A percentile compares a stretch with the other conserved stretches of the same genome.
Evolutionary conservation across 1,284 basidiomycete species (phyloP).

Genomic region (Nidula niveotomentosa): DNA sequence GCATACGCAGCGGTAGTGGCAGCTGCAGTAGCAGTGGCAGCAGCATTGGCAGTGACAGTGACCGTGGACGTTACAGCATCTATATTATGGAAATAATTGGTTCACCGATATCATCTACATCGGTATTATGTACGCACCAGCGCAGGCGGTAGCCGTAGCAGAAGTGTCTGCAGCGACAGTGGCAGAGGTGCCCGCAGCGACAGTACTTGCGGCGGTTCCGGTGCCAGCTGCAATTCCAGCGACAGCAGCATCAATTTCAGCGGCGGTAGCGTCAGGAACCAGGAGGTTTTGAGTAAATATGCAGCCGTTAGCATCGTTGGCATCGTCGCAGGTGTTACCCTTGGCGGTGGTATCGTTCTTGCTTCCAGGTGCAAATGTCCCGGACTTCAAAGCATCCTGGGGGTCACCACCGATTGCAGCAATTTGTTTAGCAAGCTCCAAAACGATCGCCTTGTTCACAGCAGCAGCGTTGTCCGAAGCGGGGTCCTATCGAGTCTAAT

Average conservation of each 20-base stretch:
- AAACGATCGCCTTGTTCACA: constrained; percentile 60
- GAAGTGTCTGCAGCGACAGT: neutral
- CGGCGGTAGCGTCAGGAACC: constrained; percentile 53
- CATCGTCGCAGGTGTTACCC: constrained; percentile 53
- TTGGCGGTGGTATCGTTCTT: constrained; percentile 49
- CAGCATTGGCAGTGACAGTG: constrained; percentile 10
- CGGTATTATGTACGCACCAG: no score
- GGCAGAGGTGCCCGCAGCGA: constrained; percentile 15
- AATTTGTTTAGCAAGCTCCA: constrained; percentile 64
- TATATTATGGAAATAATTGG: no score
- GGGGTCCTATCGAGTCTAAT: constrained; percentile 43
- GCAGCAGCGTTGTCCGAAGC: constrained; percentile 57
- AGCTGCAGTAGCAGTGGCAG: constrained; percentile 9
- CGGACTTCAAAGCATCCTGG: constrained; percentile 56
- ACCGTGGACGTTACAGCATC: constrained; percentile 6
- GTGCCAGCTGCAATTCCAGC: constrained; percentile 13
- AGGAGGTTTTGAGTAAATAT: constrained; percentile 62
- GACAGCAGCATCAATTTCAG: constrained; percentile 57
- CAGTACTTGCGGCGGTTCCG: constrained; percentile 11
- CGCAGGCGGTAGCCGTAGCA: neutral
- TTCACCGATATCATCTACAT: no score
- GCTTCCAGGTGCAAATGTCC: constrained; percentile 64
- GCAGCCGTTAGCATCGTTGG: constrained; percentile 55
- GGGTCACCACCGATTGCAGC: constrained; percentile 64
- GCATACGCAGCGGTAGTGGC: neutral